Evolutionary conservation across 768 basidiomycete species (phyloP), one percentile per base, ranked within the genome.

Genomic region (Macrolepiota fuliginosa): DNA sequence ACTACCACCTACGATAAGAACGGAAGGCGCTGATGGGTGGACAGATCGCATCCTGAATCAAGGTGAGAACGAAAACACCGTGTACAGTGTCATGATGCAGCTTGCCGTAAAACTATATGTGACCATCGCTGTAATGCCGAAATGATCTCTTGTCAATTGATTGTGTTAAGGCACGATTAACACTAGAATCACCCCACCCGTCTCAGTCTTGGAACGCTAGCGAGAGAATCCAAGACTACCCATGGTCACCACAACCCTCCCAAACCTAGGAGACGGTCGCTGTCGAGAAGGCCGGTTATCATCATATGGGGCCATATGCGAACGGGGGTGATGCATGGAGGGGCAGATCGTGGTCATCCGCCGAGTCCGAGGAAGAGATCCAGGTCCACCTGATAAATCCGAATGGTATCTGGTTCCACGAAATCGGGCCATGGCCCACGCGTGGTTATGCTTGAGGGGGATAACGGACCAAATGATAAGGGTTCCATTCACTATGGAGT

Each of bases 301-400:
- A 29, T 46, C 17, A 39, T 22, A 53, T 42, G 25, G 13, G 13
- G 40, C 29, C 29, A 32, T 32, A 13, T 32, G 32, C 17, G 42
- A 59, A 17, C 19, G 11, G 35, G 52, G 27, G 22, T 45, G 40
- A 35, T 54, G 24, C 24, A 52, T 36, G 35, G 53, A 61, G 47
- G 42, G 13, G 12, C 58, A 39, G 19, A 17, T 35, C 25, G 25
- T 35, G 53, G n/a, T 19, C 27, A 61, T 54, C 52, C 52, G 51
- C 58, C 51, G 51, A 60, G 58, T 45, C 51, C 58, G 52, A 60
- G 51, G 58, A 60, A 60, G 39, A 47, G 37, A 29, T 37, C 40
- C 53, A 35, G 22, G 52, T 22, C 59, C 52, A n/a, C 29, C 25
- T 42, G 58, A 59, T 59, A 42, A 39, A 37, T 37, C 53, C 52